phyloP scores from a whole-genome alignment of 352 stramenopile species.

The Phytophthora pluvialis region DNA sequence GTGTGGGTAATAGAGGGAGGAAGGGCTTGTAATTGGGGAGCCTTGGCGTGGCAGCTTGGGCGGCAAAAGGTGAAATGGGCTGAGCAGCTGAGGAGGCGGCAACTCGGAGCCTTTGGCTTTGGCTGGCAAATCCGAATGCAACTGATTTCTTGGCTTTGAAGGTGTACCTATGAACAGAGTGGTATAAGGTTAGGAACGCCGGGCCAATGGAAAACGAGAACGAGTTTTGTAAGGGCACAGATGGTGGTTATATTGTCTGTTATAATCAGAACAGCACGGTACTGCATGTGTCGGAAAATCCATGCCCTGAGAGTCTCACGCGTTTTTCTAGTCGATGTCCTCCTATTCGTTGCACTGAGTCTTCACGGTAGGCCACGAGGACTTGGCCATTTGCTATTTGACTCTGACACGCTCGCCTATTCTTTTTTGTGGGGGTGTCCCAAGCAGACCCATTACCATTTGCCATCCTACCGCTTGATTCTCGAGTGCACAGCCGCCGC shows the following conservation, averaged over 20 bases:
- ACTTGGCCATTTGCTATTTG: conserved; percentile 13
- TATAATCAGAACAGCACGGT: conserved; percentile 17
- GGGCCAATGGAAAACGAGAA: conserved; percentile 10
- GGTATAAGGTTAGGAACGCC: neutral
- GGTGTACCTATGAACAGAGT: conserved; percentile 27
- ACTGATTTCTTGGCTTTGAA: conserved; percentile 30
- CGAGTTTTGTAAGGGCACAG: neutral
- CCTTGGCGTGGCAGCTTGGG: neutral
- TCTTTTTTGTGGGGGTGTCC: conserved; percentile 6
- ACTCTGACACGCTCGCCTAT: conserved; percentile 6
- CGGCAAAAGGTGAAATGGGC: conserved; percentile 20
- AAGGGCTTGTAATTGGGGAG: neutral
- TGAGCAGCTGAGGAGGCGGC: neutral
- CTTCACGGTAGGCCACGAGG: neutral
- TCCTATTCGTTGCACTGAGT: neutral
- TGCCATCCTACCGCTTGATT: conserved; percentile 11
- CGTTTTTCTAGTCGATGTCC: conserved; percentile 20
- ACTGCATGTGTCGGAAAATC: conserved; percentile 11
- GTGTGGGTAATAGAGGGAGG: neutral
- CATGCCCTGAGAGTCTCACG: conserved; percentile 25
- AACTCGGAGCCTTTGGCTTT: neutral
- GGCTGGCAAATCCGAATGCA: conserved; percentile 19
- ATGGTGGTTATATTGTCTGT: neutral
- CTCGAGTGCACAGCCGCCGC: conserved; percentile 14
- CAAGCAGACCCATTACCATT: neutral